These are phyloP conservation scores for Pythium sp. DNA, from an alignment of 352 stramenopile species.

Conservation along the genomic window DNA sequence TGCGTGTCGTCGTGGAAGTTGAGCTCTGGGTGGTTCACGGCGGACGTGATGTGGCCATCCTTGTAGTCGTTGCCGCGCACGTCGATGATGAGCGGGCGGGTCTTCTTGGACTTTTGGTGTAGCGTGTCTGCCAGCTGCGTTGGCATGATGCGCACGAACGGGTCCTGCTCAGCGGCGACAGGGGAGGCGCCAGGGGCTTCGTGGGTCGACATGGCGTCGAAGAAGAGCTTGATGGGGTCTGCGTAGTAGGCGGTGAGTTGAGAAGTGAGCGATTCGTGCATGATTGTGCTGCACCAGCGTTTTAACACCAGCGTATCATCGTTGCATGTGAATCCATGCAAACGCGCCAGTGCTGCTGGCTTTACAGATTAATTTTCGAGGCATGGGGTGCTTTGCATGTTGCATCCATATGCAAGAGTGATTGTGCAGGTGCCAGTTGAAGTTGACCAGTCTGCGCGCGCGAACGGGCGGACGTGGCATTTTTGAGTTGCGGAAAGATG, in stretches of 20 bases:
- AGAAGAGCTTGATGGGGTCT: neutral
- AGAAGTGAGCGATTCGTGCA: neutral
- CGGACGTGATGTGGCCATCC: slow-evolving; percentile 63
- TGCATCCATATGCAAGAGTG: neutral
- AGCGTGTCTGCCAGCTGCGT: slow-evolving; percentile 52
- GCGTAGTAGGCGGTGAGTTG: neutral
- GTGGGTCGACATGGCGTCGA: slow-evolving; percentile 8
- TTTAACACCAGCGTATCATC: neutral
- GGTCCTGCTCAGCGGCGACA: neutral
- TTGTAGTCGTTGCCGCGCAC: slow-evolving; percentile 68
- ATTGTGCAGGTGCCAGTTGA: neutral
- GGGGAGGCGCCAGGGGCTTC: neutral
- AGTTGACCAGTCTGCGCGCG: slow-evolving; percentile 7
- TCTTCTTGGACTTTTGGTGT: slow-evolving; percentile 24
- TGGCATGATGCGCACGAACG: slow-evolving; percentile 42
- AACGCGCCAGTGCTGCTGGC: neutral
- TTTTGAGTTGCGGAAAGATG: neutral
- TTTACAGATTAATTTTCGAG: slow-evolving; percentile 1
- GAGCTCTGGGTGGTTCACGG: slow-evolving; percentile 70
- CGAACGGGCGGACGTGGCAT: slow-evolving; percentile 11
- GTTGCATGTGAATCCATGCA: neutral
- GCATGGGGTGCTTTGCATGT: too few species aligned
- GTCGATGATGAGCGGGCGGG: slow-evolving; percentile 57
- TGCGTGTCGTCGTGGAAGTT: slow-evolving; percentile 75
- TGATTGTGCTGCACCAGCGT: neutral